Base-by-base conservation (phyloP, 179 eudicot species). In the Patellifolia procumbens region DNA sequence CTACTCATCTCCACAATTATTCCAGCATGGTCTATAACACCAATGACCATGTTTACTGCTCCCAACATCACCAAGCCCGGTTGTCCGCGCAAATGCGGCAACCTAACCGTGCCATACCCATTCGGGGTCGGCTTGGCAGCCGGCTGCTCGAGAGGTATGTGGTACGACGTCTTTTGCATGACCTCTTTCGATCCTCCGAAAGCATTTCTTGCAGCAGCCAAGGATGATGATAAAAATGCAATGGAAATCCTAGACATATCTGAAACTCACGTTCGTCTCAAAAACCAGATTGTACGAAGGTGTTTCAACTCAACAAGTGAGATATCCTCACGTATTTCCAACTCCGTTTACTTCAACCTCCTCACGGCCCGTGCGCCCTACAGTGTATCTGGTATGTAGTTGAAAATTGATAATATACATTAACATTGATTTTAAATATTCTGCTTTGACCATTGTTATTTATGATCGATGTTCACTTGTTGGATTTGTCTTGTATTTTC, bases 41-140 rank as follows among this genome's bases (percentile, higher is more conserved):
- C 70, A 42, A 22, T 66, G 11, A 66, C 70, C 31, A 66, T 42
- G 51, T 66, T 66, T 10, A 59, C 10, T 19, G 55, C 51, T 17
- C 11, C 76, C 3, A 75, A 39, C 22, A 60, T 22, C 31, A 22
- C 78, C 53, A 75, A 75, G 22, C 78, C 39, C 53, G 65, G 72
- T n/a, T 75, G 78, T 28, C 78, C 78, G 1, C 29, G 52, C 20
- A 42, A 66, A 42, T 66, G 70, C 32, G 78, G 78, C 35, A 65
- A 66, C 65, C 32, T 75, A 46, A 75, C 73, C 19, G 53, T 66
- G 1, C 78, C 78, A 12, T 75, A 75, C 65, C 78, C 78, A 16
- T 75, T 75, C 39, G 78, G 78, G 10, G 60, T 75, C 29, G 78
- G 78, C 5, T 34, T 66, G 19, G 70, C 51, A 11, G 51, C 73